phyloP scores from a whole-genome alignment of 345 rosid species.

The Clausena lansium region DNA sequence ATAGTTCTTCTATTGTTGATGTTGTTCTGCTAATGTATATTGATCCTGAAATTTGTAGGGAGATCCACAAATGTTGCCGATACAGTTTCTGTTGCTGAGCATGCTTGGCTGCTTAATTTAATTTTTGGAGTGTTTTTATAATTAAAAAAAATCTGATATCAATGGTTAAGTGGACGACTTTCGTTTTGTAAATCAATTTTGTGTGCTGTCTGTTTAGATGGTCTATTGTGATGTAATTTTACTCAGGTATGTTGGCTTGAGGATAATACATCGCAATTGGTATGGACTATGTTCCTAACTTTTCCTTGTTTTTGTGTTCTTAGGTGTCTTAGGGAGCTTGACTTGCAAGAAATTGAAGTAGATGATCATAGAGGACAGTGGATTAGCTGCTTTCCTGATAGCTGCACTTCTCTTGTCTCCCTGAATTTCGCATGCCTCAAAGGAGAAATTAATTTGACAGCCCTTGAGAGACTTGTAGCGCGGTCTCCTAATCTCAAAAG shows the following conservation, averaged over 20 bases:
- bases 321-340: slow-evolving; percentile 89
- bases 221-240: neutral
- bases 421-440: slow-evolving; percentile 92
- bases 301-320: slow-evolving; percentile 11
- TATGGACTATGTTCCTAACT: neutral
- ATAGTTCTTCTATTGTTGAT: neutral
- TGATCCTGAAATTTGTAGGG: neutral
- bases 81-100: neutral
- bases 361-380: slow-evolving; percentile 95
- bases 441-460: slow-evolving; percentile 73
- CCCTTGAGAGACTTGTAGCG: slow-evolving; percentile 83
- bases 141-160: no score
- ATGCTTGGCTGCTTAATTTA: neutral
- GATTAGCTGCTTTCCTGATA: slow-evolving; percentile 87
- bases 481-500: slow-evolving; percentile 87
- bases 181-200: neutral
- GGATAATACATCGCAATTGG: no score
- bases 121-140: neutral
- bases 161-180: neutral
- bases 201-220: neutral
- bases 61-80: neutral
- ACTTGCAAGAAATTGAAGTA: slow-evolving; percentile 92
- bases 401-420: slow-evolving; percentile 67
- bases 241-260: neutral
- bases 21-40: neutral